Evolutionary conservation across 148 eudicot genomes (phyloP).

Genomic region (Fagopyrum esculentum): DNA sequence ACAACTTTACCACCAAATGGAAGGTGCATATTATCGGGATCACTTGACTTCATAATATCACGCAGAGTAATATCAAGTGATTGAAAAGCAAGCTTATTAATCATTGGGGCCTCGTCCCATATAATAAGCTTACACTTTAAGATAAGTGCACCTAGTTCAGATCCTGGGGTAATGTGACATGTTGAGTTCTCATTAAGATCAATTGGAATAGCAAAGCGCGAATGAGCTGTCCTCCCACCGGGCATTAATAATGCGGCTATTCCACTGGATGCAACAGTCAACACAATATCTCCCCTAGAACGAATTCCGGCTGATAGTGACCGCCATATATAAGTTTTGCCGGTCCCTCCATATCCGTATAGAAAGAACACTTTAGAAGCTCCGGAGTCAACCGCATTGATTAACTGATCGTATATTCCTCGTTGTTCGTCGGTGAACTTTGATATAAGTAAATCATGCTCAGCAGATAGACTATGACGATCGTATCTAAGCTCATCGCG

Average conservation of each 20-base stretch:
- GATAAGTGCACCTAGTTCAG: no score
- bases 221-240: slow-evolving; percentile 19
- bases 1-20: neutral
- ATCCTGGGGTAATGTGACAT: no score
- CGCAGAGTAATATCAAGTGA: neutral
- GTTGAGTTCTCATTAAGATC: neutral
- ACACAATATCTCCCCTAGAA: slow-evolving; percentile 14
- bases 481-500: slow-evolving; percentile 15
- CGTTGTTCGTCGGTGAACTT: slow-evolving; percentile 10
- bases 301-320: slow-evolving; percentile 13
- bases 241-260: slow-evolving; percentile 9
- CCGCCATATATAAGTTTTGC: slow-evolving; percentile 24
- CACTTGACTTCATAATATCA: neutral
- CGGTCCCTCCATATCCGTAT: slow-evolving; percentile 26
- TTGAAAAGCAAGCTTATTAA: neutral
- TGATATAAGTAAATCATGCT: neutral
- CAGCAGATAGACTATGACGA: neutral
- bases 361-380: neutral
- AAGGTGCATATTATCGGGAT: no score
- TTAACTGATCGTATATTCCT: neutral
- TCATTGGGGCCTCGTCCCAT: no score
- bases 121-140: no score
- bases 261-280: slow-evolving; percentile 23
- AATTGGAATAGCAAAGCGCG: slow-evolving; percentile 14
- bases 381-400: neutral